These are phyloP conservation scores for Hyphopichia pseudoburtonii DNA, from an alignment of 1,139 yeast species.

Conservation along the genomic window DNA sequence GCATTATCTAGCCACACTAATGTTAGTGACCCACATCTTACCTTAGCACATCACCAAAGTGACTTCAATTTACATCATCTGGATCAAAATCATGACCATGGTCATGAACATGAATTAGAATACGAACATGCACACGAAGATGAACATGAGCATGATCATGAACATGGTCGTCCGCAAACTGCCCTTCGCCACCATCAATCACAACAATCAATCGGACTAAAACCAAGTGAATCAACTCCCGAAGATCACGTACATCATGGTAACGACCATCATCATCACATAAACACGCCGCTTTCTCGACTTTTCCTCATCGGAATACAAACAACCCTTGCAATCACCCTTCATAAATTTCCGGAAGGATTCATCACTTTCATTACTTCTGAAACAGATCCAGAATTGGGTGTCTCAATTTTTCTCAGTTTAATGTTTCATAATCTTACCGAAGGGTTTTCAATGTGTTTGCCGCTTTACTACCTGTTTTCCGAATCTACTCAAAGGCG, in stretches of 20 bases:
- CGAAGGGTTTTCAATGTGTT: conserved; percentile 95
- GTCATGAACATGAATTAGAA: no score
- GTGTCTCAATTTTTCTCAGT: conserved; percentile 78
- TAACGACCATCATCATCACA: conserved; percentile 72
- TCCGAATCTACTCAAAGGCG: conserved; percentile 16
- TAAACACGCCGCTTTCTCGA: conserved; percentile 74
- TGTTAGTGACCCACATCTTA: no score
- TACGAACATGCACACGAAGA: no score
- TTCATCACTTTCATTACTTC: conserved; percentile 82
- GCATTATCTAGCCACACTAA: no score
- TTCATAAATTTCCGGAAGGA: conserved; percentile 95
- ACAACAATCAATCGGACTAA: not conserved
- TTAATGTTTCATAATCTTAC: conserved; percentile 85
- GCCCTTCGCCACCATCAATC: conserved; percentile 70
- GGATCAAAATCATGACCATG: no score
- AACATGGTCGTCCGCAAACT: no score
- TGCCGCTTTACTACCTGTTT: conserved; percentile 79
- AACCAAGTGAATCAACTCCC: not conserved
- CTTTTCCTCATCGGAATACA: conserved; percentile 84
- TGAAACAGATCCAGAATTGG: conserved; percentile 69
- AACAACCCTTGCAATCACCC: conserved; percentile 81
- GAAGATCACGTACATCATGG: conserved; percentile 18
- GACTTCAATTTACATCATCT: no score
- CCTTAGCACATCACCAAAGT: no score
- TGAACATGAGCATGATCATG: no score